Percentiles rank a stretch among this genome's conserved stretches.
These are phyloP conservation scores for Leccinum olivaceopallidum DNA, from an alignment of 768 basidiomycete species.

Conservation along the genomic window DNA sequence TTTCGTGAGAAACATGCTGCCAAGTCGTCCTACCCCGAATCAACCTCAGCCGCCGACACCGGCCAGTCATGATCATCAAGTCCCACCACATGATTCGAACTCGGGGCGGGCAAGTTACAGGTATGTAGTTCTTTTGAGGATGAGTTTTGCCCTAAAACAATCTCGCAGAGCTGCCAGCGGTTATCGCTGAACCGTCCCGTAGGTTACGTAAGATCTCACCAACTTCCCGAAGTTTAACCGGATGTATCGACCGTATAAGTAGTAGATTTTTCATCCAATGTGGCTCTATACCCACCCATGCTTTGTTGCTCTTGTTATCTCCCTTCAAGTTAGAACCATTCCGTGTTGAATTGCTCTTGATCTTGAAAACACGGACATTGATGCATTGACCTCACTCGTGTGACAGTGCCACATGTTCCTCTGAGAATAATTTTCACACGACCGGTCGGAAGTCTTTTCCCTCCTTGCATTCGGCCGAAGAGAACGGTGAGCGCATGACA, in stretches of 20 bases:
- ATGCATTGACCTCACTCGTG: too few species aligned
- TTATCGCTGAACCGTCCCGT: neutral
- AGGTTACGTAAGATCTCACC: too few species aligned
- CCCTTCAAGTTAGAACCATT: neutral
- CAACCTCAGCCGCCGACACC: neutral
- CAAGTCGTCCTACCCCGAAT: neutral
- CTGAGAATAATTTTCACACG: too few species aligned
- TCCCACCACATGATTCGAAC: neutral
- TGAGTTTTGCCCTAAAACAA: neutral
- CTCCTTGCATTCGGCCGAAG: neutral
- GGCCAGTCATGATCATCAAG: neutral
- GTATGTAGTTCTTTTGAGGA: neutral
- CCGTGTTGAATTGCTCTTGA: neutral
- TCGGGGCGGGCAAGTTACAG: neutral
- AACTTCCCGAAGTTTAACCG: neutral
- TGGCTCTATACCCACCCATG: too few species aligned
- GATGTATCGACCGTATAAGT: neutral
- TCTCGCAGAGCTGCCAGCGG: slow-evolving; percentile 3
- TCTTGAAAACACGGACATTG: neutral
- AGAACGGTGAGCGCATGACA: too few species aligned
- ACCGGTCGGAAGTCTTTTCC: too few species aligned
- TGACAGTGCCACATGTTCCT: too few species aligned
- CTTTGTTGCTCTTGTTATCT: neutral
- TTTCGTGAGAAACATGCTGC: neutral
- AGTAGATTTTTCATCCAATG: too few species aligned